Percentiles rank a stretch among this genome's conserved stretches.
Conservation (phyloP, 306 rosid genomes). For the Quercus dentata region DNA sequence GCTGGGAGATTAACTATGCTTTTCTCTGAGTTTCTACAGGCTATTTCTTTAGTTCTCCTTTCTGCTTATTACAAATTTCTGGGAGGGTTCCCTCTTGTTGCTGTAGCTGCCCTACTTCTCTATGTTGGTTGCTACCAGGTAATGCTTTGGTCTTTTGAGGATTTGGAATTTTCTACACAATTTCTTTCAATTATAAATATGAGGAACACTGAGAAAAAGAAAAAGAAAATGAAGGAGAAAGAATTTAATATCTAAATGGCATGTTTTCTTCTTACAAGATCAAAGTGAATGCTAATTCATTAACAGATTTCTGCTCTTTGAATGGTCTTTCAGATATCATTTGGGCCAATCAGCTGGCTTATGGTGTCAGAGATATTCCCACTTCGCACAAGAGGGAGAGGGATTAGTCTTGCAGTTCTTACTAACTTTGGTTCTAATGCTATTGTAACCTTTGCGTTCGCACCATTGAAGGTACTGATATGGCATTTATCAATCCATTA, state of each 20-base stretch:
- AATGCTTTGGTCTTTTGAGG: constrained; percentile 7
- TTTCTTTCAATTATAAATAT: constrained; percentile 1
- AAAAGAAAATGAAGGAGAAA: background rate
- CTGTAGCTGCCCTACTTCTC: constrained; percentile 89
- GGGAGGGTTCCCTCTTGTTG: constrained; percentile 75
- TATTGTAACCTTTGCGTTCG: constrained; percentile 84
- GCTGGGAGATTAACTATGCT: constrained; percentile 19
- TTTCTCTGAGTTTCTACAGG: constrained; percentile 40
- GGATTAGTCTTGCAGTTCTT: constrained; percentile 95
- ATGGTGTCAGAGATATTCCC: constrained; percentile 97
- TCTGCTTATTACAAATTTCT: constrained; percentile 89
- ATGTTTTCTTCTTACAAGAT: constrained; percentile 8
- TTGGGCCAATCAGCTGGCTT: constrained; percentile 98
- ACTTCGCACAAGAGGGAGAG: constrained; percentile 85
- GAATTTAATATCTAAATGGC: background rate
- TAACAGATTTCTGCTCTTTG: background rate
- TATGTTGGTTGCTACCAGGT: constrained; percentile 99
- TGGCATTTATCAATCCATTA: constrained; percentile 3
- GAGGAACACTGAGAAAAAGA: background rate
- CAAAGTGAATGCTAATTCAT: constrained; percentile 12
- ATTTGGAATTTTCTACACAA: constrained; percentile 7
- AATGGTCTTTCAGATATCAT: constrained; percentile 72
- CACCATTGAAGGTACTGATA: constrained; percentile 67
- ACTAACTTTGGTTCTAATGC: constrained; percentile 92
- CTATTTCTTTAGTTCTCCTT: constrained; percentile 74